phyloP scores from a whole-genome alignment of 1,284 basidiomycete species.

The Veloboletus limbatus region DNA sequence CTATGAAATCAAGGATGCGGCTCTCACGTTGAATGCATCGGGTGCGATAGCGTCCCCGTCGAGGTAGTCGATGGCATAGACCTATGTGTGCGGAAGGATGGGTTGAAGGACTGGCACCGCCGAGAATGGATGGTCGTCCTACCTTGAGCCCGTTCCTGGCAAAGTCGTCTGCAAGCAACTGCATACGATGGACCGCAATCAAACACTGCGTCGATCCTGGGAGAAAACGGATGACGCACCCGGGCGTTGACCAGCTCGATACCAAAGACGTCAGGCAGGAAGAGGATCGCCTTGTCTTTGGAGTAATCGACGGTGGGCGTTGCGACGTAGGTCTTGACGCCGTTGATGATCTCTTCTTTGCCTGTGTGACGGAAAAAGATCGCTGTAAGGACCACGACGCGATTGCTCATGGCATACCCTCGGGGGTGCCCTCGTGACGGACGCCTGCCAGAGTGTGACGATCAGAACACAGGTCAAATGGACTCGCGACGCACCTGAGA shows the following conservation, averaged over 20 bases:
- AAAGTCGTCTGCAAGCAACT: constrained; percentile 72
- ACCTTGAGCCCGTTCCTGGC: constrained; percentile 71
- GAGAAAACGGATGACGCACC: constrained; percentile 42
- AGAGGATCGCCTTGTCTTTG: constrained; percentile 57
- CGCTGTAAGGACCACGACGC: neutral
- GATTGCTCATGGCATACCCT: constrained; percentile 14
- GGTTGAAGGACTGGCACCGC: neutral
- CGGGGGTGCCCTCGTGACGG: constrained; percentile 24
- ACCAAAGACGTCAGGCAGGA: constrained; percentile 66
- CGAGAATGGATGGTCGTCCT: constrained; percentile 1
- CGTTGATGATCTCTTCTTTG: constrained; percentile 38
- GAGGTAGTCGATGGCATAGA: constrained; percentile 44
- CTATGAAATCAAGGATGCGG: neutral
- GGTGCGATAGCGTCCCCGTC: constrained; percentile 39
- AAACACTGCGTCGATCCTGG: neutral
- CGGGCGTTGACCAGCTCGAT: constrained; percentile 39
- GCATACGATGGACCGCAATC: neutral
- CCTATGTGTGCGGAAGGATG: constrained; percentile 49
- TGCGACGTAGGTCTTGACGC: constrained; percentile 51
- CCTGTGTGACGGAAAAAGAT: constrained; percentile 4
- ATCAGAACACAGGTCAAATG: constrained; percentile 1
- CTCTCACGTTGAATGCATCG: constrained; percentile 19
- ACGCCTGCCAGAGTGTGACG: constrained; percentile 9
- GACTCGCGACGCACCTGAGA: constrained; percentile 16
- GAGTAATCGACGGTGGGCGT: constrained; percentile 47